Evolutionary conservation across 2,329 filamentous ascomycete genomes (phyloP), one percentile per base, ranked within the genome.

Genomic region (Bipolaris oryzae): DNA sequence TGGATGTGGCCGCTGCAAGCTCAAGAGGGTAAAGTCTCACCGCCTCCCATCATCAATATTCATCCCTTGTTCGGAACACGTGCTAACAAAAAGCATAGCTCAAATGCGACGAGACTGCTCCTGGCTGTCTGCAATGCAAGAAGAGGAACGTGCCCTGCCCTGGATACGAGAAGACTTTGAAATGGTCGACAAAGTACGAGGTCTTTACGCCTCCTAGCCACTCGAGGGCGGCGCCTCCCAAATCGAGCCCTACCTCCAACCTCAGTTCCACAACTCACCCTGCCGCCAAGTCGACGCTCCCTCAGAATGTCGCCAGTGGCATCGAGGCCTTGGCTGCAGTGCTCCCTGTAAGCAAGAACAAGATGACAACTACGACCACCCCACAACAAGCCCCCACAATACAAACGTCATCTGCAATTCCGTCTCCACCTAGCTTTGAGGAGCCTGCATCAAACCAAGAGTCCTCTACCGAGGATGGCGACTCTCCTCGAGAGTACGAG

Each of bases 101-200:
- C 55, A 80, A 80, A 67, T 81, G 79, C 51, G 79, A 80, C 53
- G 78, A 80, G 60, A 77, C 75, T 11, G 73, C 75, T 21, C 77
- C 76, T 15, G 66, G 68, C 7, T 82, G 80, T 60, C 66, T 75
- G 31, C 78, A 80, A 54, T 82, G 80, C 65, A 72, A 73, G 47
- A 77, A 76, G 50, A 74, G 77, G 25, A 76, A 77, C 31, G 71
- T 76, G n/a, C 57, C 71, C 23, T 82, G 80, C 57, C 79, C 80
- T 31, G 80, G 79, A 5, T 81, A 80, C 48, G 76, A 76, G 62
- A 78, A 80, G 66, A 77, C 76, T 47, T 64, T 81, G 42, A 78
- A 79, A 48, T 82, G 80, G 80, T 80, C 77, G 9, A 78, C 77
- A 44, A 82, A 81, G 61, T 79, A 81, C 65, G 79, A 81, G 62